phyloP scores from a whole-genome alignment of 2,329 filamentous ascomycete species.

The Fusarium verticillioides region DNA sequence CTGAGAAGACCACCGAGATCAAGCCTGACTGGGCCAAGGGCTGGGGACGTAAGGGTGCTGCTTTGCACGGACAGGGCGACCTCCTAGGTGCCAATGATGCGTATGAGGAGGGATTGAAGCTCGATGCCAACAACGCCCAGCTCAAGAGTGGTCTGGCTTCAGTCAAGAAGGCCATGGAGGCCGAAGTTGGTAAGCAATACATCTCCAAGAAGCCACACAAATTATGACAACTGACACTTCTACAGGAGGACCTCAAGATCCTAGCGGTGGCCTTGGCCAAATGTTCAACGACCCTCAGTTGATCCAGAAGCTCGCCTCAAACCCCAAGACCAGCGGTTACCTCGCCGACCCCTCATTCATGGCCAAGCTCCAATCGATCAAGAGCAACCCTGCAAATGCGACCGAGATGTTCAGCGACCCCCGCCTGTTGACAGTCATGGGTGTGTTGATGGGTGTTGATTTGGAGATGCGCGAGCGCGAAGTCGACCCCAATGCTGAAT shows the following conservation, averaged over 20 bases:
- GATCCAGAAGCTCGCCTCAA: slow-evolving; percentile 87
- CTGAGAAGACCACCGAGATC: slow-evolving; percentile 90
- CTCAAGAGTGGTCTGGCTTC: slow-evolving; percentile 88
- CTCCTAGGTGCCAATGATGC: slow-evolving; percentile 87
- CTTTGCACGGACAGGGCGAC: slow-evolving; percentile 88
- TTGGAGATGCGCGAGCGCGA: slow-evolving; percentile 68
- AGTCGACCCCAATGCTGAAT: slow-evolving; percentile 50
- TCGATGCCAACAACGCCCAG: slow-evolving; percentile 90
- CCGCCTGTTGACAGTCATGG: slow-evolving; percentile 91
- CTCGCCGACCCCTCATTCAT: slow-evolving; percentile 90
- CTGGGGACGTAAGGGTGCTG: slow-evolving; percentile 92
- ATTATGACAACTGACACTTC: slow-evolving; percentile 2
- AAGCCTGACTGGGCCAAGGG: slow-evolving; percentile 99
- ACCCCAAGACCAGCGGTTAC: slow-evolving; percentile 89
- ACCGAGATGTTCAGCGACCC: slow-evolving; percentile 88
- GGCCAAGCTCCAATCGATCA: slow-evolving; percentile 84
- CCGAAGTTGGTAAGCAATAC: slow-evolving; percentile 50
- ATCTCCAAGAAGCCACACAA: background rate
- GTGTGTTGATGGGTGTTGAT: slow-evolving; percentile 92
- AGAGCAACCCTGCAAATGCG: slow-evolving; percentile 82
- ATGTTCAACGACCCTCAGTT: slow-evolving; percentile 96
- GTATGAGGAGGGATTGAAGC: slow-evolving; percentile 93
- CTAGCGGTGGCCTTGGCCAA: slow-evolving; percentile 80
- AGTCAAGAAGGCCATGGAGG: slow-evolving; percentile 88
- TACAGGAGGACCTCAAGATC: slow-evolving; percentile 61